Base-by-base conservation (phyloP, 2,329 filamentous ascomycete genomes). In the Venturia aucupariae region DNA sequence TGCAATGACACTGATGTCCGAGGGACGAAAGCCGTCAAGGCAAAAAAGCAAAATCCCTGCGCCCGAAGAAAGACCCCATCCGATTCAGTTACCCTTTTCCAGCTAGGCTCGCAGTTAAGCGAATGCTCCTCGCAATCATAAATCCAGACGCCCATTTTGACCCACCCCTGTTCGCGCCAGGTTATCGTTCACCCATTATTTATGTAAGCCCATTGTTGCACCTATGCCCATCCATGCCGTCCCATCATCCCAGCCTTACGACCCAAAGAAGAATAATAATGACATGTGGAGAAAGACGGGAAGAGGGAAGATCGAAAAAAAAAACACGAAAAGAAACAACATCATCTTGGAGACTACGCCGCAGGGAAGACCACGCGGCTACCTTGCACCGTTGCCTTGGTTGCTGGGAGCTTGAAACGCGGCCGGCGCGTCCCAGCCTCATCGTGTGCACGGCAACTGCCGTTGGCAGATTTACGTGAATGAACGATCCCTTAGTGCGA, bases 91-190 rank as follows among this genome's bases (percentile, higher is more conserved):
- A 19, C n/a, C 51, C 51, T 57, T 35, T 57, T 57, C 51, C 46
- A 1, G 51, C 30, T 32, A 35, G 30, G 51, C 51, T 35, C 51
- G 17, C 30, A 57, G 51, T n/a, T 57, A 35, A 35, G 51, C 51
- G 51, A 57, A 57, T 32, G 51, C 30, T 57, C 27, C 30, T 57
- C 51, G 51, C 51, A 57, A 57, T 57, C 27, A 57, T 57, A 57
- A 57, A 57, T 35, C 51, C 30, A 57, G 17, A 57, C 30, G 51
- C 51, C 51, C 51, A 10, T 57, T 57, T 57, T 57, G 15, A 38
- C 35, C 5, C 30, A 38, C 15, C 51, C 51, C 30, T 57, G 51
- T 32, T 32, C 51, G 27, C 19, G 27, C 19, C 51, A 35, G 30
- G 30, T 57, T 30, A 57, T 57, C 51, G n/a, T n/a, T 51, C 46